Evolutionary conservation across 371 early-diverging fungal species (phyloP), one percentile per base, ranked within the genome.

Genomic region (Blastocladiella emersonii): DNA sequence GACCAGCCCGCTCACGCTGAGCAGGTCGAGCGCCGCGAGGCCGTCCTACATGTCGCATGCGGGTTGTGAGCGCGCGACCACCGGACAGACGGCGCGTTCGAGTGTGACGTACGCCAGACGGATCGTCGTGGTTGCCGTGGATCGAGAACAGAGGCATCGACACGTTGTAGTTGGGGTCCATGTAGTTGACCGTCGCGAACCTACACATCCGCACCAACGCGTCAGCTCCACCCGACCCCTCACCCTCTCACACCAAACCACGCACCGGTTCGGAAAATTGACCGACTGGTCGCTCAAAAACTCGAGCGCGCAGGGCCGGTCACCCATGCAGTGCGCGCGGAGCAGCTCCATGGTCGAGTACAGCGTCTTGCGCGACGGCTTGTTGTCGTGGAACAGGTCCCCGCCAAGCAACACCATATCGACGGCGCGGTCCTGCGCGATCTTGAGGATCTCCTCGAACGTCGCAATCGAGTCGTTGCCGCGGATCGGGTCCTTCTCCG

Each of bases 81-180:
- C n/a, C n/a, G n/a, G n/a, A n/a, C n/a, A n/a, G n/a, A n/a, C n/a
- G n/a, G n/a, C n/a, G n/a, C n/a, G n/a, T n/a, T n/a, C n/a, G n/a
- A n/a, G n/a, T n/a, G 8, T 23, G 55, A 45, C 72, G 73, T 64
- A 85, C 78, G 8, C 98, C 98, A 19, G 87, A 79, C 8, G 99
- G 99, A 79, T 98, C 99, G 70, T 99, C 99, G 69, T 99, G 99
- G 76, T 99, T 99, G 0, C 99, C 99, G 71, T 99, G 98, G 48
- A 99, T 99, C 0, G 93, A 85, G 70, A 98, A 94, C 0, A 98
- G 82, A 0, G 99, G 99, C 34, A 95, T 77, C 2, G 81, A 69
- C 34, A 98, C 78, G 64, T 93, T 93, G 34, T 88, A 68, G 68
- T 98, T 94, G 19, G 89, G 87, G 70, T 96, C 93, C 64, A 86